phyloP scores from a whole-genome alignment of 2,329 filamentous ascomycete species.

The Camptophora hylomeconis region DNA sequence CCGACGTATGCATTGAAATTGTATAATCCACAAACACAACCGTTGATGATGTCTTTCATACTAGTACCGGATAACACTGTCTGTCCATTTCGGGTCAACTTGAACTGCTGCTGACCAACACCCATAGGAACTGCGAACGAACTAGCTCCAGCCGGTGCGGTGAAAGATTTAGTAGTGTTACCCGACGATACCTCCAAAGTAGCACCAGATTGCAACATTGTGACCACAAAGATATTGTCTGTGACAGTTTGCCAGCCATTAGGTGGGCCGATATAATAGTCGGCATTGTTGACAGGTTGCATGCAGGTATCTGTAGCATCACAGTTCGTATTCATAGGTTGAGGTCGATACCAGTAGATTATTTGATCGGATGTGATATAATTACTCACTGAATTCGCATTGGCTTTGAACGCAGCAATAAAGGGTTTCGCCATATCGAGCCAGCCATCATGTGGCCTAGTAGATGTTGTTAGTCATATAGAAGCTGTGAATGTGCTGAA shows the following conservation, averaged over 20 bases:
- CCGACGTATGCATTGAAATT: constrained; percentile 47
- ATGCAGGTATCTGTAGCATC: constrained; percentile 40
- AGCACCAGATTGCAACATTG: constrained; percentile 34
- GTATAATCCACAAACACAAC: constrained; percentile 41
- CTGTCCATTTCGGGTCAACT: constrained; percentile 28
- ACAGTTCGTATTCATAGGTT: constrained; percentile 33
- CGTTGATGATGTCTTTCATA: constrained; percentile 36
- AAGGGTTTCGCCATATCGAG: constrained; percentile 41
- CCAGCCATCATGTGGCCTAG: constrained; percentile 39
- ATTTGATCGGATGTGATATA: constrained; percentile 38
- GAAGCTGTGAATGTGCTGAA: constrained; percentile 2
- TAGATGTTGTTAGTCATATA: neutral
- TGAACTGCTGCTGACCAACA: constrained; percentile 35
- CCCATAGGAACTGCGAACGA: constrained; percentile 35
- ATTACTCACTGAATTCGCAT: constrained; percentile 20
- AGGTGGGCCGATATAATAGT: constrained; percentile 40
- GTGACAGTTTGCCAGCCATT: constrained; percentile 37
- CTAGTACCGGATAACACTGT: constrained; percentile 35
- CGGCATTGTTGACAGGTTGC: constrained; percentile 30
- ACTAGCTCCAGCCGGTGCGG: constrained; percentile 34
- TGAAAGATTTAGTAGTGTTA: constrained; percentile 29
- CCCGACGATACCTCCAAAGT: constrained; percentile 35
- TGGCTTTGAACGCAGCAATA: constrained; percentile 40
- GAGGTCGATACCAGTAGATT: constrained; percentile 45
- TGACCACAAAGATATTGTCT: constrained; percentile 41